Percentiles rank a stretch among this genome's conserved stretches.
These are phyloP conservation scores for Fusarium incarnatum DNA, from an alignment of 2,329 filamentous ascomycete species.

Conservation along the genomic window DNA sequence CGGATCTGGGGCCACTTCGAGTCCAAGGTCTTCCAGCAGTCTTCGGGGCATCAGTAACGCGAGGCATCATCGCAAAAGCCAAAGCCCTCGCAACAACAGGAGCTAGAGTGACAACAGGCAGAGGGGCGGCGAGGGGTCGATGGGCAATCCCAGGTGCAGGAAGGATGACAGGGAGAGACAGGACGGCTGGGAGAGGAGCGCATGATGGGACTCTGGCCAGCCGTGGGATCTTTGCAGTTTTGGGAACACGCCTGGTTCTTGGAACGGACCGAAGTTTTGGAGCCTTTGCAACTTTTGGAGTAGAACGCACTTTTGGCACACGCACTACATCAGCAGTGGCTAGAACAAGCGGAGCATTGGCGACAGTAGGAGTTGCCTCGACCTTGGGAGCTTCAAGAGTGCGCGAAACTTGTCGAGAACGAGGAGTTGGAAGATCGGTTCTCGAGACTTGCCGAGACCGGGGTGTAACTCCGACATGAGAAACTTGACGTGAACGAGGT, in stretches of 20 bases:
- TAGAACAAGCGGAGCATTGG: conserved; percentile 10
- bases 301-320: conserved; percentile 12
- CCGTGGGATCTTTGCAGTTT: not conserved
- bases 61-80: conserved; percentile 11
- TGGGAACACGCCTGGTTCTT: not conserved
- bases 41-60: conserved; percentile 4
- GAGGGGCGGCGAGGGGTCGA: conserved; percentile 12
- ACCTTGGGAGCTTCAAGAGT: conserved; percentile 23
- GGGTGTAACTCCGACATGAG: conserved; percentile 12
- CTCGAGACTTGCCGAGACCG: conserved; percentile 33
- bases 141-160: conserved; percentile 11
- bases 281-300: not conserved
- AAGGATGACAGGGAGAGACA: conserved; percentile 1
- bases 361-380: not conserved
- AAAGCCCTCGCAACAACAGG: conserved; percentile 27
- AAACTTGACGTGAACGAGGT: conserved; percentile 34
- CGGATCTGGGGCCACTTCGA: conserved; percentile 9
- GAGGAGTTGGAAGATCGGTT: not conserved
- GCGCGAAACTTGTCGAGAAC: conserved; percentile 31
- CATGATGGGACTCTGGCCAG: not conserved
- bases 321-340: not conserved
- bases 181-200: not conserved
- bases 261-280: conserved; percentile 4
- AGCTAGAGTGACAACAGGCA: conserved; percentile 21
- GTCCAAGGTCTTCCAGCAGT: conserved; percentile 12